Evolutionary conservation across 1,284 basidiomycete species (phyloP), one percentile per base, ranked within the genome.

Genomic region (Pisolithus thermaeus): DNA sequence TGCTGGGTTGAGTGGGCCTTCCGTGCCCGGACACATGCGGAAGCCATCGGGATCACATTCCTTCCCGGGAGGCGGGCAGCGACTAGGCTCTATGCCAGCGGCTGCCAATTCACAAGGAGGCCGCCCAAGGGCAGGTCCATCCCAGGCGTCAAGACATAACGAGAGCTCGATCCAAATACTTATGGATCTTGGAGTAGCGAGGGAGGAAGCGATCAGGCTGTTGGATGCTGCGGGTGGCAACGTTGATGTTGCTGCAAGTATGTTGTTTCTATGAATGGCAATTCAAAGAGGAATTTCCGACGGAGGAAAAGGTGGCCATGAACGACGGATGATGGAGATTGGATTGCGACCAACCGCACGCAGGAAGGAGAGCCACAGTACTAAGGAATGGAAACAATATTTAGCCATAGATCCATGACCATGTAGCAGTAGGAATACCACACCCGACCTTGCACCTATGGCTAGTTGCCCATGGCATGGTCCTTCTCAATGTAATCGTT

Each of bases 191-290:
- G 95, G 95, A 2, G 90, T 81, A 2, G 73, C 81, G 16, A 74
- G 85, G 52, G 84, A 90, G 46, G 72, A 87, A 28, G 95, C 95
- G 0, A 80, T 92, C 14, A 79, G 78, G 49, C 76, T 87, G 22
- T 72, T 98, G 50, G 80, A 88, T 20, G 89, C 90, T 5, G 79
- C 90, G 1, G 83, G 81, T 2, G 95, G 95, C 1, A 92, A 96
- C 62, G 74, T 94, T 6, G 92, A 97, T 55, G 74, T 90, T 18
- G 94, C 95, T 3, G 94, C 91, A 4, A 92, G 90, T 35, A 72
- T 96, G 67, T 69, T 97, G 47, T 97, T 97, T 66, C 87, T 43
- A n/a, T 43, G 42, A 43, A 43, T 7, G n/a, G 12, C 11, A 16
- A 7, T 16, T 63, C 25, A 2, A 16, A 28, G 3, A 20, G 38